phyloP scores from a whole-genome alignment of 2,329 filamentous ascomycete species.

The Scedosporium aurantiacum region DNA sequence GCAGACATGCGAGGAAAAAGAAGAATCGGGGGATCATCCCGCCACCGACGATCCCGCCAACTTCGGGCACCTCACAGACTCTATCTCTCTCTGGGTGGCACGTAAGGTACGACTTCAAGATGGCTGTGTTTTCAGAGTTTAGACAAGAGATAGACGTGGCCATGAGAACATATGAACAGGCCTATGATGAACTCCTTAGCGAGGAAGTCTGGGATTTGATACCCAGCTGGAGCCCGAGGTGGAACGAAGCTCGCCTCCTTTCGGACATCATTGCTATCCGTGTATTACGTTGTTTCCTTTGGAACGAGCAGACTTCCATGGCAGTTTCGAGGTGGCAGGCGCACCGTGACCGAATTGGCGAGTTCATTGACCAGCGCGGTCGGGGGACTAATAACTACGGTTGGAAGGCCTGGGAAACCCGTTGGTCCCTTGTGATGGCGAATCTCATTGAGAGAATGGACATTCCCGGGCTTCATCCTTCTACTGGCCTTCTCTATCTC shows the following conservation, averaged over 20 bases:
- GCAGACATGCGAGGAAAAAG: conserved; percentile 86
- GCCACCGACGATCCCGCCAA: conserved; percentile 71
- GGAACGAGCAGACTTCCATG: conserved; percentile 65
- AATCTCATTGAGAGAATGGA: conserved; percentile 44
- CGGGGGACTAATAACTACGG: conserved; percentile 83
- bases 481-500: conserved; percentile 35
- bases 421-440: conserved; percentile 55
- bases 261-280: conserved; percentile 74
- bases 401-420: conserved; percentile 87
- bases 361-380: conserved; percentile 71
- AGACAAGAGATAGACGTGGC: conserved; percentile 86
- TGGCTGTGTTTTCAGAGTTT: conserved; percentile 83
- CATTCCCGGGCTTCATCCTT: conserved; percentile 36
- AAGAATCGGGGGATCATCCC: conserved; percentile 68
- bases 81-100: conserved; percentile 84
- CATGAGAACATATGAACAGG: conserved; percentile 73
- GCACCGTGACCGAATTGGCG: conserved; percentile 63
- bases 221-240: conserved; percentile 79
- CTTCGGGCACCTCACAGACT: conserved; percentile 72
- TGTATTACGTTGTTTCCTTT: conserved; percentile 70
- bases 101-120: conserved; percentile 88
- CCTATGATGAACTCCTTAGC: conserved; percentile 73
- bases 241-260: conserved; percentile 84
- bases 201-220: conserved; percentile 80
- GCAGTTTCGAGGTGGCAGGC: conserved; percentile 71